Evolutionary conservation across 495 filamentous ascomycete species (phyloP).

Genomic region (Xylaria grammica): DNA sequence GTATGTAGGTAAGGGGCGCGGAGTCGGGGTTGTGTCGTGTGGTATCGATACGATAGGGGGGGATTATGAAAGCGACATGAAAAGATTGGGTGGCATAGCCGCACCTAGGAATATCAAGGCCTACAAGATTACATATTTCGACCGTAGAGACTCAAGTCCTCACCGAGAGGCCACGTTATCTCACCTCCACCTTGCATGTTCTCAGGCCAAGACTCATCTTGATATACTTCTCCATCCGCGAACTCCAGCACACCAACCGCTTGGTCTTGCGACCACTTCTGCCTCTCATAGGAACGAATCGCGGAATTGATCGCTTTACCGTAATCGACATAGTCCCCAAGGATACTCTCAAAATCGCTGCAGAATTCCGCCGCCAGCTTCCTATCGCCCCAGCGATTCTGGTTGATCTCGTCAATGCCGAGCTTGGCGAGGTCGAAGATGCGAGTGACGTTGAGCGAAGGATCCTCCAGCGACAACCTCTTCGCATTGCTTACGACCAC

Average conservation of each 20-base stretch:
- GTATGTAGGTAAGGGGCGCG: too few species aligned
- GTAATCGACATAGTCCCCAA: slow-evolving; percentile 4
- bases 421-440: neutral
- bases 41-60: too few species aligned
- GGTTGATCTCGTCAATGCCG: neutral
- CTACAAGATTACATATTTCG: too few species aligned
- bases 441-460: neutral
- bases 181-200: too few species aligned
- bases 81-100: too few species aligned
- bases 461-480: too few species aligned
- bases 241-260: neutral
- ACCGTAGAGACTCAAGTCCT: too few species aligned
- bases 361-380: slow-evolving; percentile 7
- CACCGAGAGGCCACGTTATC: too few species aligned
- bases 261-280: neutral
- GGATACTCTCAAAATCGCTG: neutral
- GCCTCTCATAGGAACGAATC: neutral
- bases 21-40: too few species aligned
- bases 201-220: neutral
- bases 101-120: too few species aligned
- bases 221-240: neutral
- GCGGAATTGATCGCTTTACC: neutral
- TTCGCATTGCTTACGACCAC: neutral
- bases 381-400: neutral
- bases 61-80: too few species aligned